Percentiles rank a stretch among this genome's conserved stretches.
Conservation (phyloP, 371 early-diverging fungal species). For the Nematocida minor region DNA sequence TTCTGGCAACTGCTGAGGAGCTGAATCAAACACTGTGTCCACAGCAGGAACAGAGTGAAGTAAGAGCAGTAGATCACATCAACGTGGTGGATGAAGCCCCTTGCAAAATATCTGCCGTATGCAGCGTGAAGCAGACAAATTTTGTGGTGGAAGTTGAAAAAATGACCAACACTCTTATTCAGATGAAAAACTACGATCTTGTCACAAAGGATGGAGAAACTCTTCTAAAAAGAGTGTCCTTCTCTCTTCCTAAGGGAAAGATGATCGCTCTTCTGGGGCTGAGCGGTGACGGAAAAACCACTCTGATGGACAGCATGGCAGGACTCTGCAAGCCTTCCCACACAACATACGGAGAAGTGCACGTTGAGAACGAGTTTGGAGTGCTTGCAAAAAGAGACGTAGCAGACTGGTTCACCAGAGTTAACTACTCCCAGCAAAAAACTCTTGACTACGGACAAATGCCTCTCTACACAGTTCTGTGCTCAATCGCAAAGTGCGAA, state of each 20-base stretch:
- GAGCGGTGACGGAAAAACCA: conserved; percentile 68
- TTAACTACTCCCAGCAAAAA: neutral
- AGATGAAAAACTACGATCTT: neutral
- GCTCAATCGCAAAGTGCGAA: conserved; percentile 1
- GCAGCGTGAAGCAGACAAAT: too few relatives aligned
- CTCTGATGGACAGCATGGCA: conserved; percentile 60
- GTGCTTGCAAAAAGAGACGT: conserved; percentile 10
- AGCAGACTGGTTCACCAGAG: neutral
- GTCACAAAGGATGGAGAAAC: neutral
- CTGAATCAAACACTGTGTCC: too few relatives aligned
- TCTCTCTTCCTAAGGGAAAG: neutral
- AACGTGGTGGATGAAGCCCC: too few relatives aligned
- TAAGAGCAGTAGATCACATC: too few relatives aligned
- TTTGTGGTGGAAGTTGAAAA: neutral
- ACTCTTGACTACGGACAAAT: neutral
- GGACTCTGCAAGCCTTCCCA: conserved; percentile 67
- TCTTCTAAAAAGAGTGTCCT: conserved; percentile 1
- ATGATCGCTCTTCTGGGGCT: conserved; percentile 69
- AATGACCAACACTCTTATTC: neutral
- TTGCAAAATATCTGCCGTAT: too few relatives aligned
- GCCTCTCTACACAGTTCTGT: neutral
- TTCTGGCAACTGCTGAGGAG: too few relatives aligned
- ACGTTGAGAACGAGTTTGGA: conserved; percentile 52
- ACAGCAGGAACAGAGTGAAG: too few relatives aligned
- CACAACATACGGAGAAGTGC: conserved; percentile 67